These are phyloP conservation scores for Trichoderma polysporum DNA, from an alignment of 2,329 filamentous ascomycete genomes.

Conservation along the genomic window DNA sequence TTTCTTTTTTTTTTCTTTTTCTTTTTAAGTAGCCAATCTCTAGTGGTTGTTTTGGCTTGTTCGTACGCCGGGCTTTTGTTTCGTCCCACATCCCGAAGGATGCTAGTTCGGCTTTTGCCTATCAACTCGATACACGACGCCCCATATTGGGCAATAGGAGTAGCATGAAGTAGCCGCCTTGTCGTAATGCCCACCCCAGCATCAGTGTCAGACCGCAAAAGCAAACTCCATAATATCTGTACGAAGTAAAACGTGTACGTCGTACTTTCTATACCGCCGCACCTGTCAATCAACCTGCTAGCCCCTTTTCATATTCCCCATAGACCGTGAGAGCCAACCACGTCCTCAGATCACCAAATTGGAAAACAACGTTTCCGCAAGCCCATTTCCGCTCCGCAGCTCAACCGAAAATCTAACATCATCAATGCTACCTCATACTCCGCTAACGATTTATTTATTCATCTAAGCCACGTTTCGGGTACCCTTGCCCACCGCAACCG, in stretches of 20 bases:
- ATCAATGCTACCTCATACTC: not conserved
- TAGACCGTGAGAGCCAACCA: not conserved
- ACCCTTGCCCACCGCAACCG: too few species aligned
- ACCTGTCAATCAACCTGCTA: not conserved
- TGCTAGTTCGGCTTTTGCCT: not conserved
- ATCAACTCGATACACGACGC: not conserved
- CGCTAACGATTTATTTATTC: not conserved
- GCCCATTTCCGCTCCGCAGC: slow-evolving; percentile 5
- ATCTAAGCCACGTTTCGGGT: not conserved
- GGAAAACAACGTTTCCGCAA: not conserved
- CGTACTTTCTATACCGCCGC: not conserved
- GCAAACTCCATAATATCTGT: not conserved
- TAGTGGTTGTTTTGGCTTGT: not conserved
- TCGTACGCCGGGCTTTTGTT: not conserved
- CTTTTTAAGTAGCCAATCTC: too few species aligned
- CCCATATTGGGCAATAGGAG: not conserved
- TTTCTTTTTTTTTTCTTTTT: too few species aligned
- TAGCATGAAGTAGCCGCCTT: not conserved
- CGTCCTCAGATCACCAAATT: not conserved
- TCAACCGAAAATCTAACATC: not conserved
- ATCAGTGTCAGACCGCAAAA: not conserved
- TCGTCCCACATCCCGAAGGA: not conserved
- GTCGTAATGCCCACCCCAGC: not conserved
- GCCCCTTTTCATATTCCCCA: not conserved
- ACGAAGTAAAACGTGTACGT: not conserved